Evolutionary conservation across 768 basidiomycete species (phyloP).

Genomic region (Agaricus subrufescens): DNA sequence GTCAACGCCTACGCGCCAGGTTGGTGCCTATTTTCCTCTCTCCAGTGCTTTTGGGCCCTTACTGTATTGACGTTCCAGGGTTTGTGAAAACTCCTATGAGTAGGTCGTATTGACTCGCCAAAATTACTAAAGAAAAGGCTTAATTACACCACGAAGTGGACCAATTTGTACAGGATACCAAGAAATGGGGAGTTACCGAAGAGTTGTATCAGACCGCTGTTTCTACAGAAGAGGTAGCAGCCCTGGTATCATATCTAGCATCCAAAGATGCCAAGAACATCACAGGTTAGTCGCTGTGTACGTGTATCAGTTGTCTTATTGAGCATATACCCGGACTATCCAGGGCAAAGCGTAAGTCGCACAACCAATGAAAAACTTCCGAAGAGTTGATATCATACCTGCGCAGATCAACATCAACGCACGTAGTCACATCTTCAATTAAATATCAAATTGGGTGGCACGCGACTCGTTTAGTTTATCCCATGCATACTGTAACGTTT

Average conservation of each 20-base stretch:
- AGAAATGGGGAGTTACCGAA: slow-evolving; percentile 21
- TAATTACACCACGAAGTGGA: background rate
- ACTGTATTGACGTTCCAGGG: background rate
- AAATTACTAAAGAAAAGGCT: background rate
- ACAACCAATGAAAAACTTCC: background rate
- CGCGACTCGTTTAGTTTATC: no score
- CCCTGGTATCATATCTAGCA: slow-evolving; percentile 17
- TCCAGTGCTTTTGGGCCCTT: background rate
- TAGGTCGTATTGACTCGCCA: background rate
- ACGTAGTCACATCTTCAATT: slow-evolving; percentile 1
- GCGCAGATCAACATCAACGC: slow-evolving; percentile 4
- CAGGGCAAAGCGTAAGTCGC: slow-evolving; percentile 5
- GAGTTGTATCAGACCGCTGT: slow-evolving; percentile 1
- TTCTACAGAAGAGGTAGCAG: slow-evolving; percentile 13
- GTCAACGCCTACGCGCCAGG: slow-evolving; percentile 40
- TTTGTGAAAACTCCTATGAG: background rate
- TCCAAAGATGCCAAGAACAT: slow-evolving; percentile 15
- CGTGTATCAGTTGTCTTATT: no score
- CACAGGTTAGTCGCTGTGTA: slow-evolving; percentile 11
- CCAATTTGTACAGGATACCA: slow-evolving; percentile 19
- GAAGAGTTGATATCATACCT: background rate
- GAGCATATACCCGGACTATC: no score
- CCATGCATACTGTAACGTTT: no score
- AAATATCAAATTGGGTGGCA: background rate
- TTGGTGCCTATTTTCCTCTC: background rate